Conservation (phyloP, 345 rosid species). For the Crucihimalaya himalaica region DNA sequence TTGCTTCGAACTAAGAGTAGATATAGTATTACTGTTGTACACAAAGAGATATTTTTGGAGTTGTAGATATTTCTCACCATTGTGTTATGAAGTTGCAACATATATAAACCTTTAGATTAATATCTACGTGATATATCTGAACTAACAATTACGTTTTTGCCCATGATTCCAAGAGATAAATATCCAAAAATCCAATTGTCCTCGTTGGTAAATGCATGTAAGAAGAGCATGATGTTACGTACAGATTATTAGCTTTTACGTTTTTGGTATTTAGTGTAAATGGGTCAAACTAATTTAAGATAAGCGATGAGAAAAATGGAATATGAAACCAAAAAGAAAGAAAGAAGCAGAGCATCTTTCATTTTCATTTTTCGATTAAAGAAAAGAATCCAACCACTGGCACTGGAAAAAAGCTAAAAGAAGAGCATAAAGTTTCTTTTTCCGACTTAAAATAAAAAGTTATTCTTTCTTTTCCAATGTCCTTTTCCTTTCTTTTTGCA, state of each 20-base stretch:
- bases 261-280: not conserved
- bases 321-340: conserved; percentile 16
- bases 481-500: conserved; percentile 18
- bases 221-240: conserved; percentile 5
- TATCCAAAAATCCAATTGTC: not conserved
- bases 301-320: conserved; percentile 10
- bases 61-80: conserved; percentile 32
- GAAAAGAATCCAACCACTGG: conserved; percentile 34
- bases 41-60: conserved; percentile 19
- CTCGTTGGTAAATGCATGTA: not conserved
- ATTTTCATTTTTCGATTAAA: conserved; percentile 33
- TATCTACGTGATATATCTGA: conserved; percentile 23
- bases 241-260: not conserved
- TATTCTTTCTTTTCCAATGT: conserved; percentile 27
- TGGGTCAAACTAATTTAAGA: conserved; percentile 13
- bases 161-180: conserved; percentile 15
- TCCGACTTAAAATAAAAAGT: not conserved
- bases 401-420: conserved; percentile 19
- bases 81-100: conserved; percentile 34
- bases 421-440: conserved; percentile 35
- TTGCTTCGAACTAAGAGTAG: conserved; percentile 23
- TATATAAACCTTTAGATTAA: conserved; percentile 31
- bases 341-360: conserved; percentile 34
- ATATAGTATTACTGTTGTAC: conserved; percentile 18
- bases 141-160: conserved; percentile 25